Evolutionary conservation across 371 early-diverging fungal genomes (phyloP), one percentile per base, ranked within the genome.

Genomic region (Saksenaea oblongispora): DNA sequence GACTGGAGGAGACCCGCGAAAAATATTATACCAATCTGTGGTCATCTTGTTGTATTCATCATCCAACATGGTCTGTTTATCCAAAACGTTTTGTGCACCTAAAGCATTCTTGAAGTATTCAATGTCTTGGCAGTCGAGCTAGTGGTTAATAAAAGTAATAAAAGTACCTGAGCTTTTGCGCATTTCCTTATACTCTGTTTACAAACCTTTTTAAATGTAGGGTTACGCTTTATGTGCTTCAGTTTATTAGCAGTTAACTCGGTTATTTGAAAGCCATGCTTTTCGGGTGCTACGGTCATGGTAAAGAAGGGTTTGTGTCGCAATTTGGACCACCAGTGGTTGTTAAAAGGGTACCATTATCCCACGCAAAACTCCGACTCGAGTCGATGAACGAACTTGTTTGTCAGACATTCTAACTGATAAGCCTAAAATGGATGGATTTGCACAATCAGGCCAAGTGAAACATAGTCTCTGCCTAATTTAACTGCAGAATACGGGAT

Each of bases 11-110:
- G 82, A 71, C 0, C 95, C 97, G 10, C 89, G 76, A 75, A 90
- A 96, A 70, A 93, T 90, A 63, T 86, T 82, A 74, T 93, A 84
- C 96, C 97, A 98, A 76, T 97, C 97, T 54, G 78, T 73, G 62
- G 88, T 84, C 66, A 78, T 89, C 34, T 73, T 64, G 56, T 79
- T 63, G 51, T 79, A 63, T 36, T 80, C 79, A 36, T 81, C 71
- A 27, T 57, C 37, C 37, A 63, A 54, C 15, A 75, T 68, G 41
- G 53, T 58, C 10, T 65, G 63, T 10, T 66, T 59, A 53, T 73
- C 76, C 15, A 76, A 42, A 8, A 75, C 64, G 14, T 67, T 56
- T 17, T 54, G 42, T 54, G 69, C 63, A 9, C 73, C 68, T 34
- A 87, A 56, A 47, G 85, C 56, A 15, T 74, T 77, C 36, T 75